Evolutionary conservation across 192 early-diverging fungal species (phyloP).

Genomic region (Backusella australiensis): DNA sequence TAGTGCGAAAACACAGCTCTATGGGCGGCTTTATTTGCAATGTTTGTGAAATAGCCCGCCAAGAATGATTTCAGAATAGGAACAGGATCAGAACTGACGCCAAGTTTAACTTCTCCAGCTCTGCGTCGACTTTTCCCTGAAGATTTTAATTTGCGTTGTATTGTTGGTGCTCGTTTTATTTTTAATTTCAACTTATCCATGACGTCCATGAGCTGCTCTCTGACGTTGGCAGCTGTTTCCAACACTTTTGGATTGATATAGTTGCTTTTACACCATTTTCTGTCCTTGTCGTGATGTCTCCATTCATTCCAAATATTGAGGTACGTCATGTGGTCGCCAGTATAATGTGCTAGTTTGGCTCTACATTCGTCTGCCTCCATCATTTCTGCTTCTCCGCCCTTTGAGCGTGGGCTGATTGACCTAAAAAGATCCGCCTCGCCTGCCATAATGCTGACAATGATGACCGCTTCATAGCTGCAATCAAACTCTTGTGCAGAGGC

Average conservation of each 20-base stretch:
- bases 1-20: constrained; percentile 57
- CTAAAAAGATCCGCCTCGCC: constrained; percentile 85
- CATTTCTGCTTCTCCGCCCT: constrained; percentile 60
- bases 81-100: constrained; percentile 55
- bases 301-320: constrained; percentile 81
- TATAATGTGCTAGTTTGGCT: constrained; percentile 81
- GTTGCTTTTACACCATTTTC: constrained; percentile 87
- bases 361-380: constrained; percentile 80
- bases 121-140: constrained; percentile 1
- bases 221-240: constrained; percentile 77
- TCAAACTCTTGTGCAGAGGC: constrained; percentile 68
- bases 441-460: constrained; percentile 91
- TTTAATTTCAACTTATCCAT: constrained; percentile 76
- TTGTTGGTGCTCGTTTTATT: constrained; percentile 14
- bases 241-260: constrained; percentile 83
- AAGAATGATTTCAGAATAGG: constrained; percentile 86
- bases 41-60: constrained; percentile 90
- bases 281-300: constrained; percentile 63
- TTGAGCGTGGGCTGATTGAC: constrained; percentile 72
- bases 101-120: constrained; percentile 41
- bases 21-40: constrained; percentile 87
- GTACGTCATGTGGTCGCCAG: constrained; percentile 91
- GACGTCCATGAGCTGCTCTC: constrained; percentile 85
- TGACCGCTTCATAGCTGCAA: constrained; percentile 85
- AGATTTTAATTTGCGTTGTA: constrained; percentile 15